Conservation (phyloP, 768 basidiomycete genomes). For the Austroboletus eburneus region DNA sequence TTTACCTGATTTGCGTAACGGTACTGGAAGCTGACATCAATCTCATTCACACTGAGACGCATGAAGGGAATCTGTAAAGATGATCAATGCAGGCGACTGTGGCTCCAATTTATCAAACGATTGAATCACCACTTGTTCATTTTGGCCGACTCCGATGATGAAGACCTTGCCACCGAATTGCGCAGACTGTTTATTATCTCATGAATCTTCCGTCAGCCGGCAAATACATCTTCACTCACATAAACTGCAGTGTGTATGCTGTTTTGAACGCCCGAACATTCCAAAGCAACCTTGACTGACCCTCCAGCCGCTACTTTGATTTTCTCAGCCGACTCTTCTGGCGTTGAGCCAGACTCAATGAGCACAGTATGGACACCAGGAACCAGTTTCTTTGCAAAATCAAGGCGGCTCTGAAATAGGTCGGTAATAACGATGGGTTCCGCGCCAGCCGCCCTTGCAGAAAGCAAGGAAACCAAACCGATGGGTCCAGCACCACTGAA, state of each 20-base stretch:
- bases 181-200: constrained; percentile 41
- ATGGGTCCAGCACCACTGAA: constrained; percentile 65
- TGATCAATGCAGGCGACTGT: neutral
- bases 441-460: constrained; percentile 64
- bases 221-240: constrained; percentile 31
- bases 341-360: constrained; percentile 42
- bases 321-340: constrained; percentile 48
- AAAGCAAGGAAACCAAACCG: constrained; percentile 56
- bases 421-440: constrained; percentile 70
- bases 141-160: constrained; percentile 66
- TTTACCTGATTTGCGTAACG: constrained; percentile 60
- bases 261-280: constrained; percentile 62
- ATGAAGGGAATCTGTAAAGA: constrained; percentile 59
- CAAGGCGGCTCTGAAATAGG: constrained; percentile 58
- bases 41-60: constrained; percentile 67
- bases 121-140: constrained; percentile 48
- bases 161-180: constrained; percentile 66
- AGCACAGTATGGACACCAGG: constrained; percentile 56
- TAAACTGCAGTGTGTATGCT: constrained; percentile 58
- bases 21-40: constrained; percentile 66
- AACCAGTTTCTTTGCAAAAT: constrained; percentile 60
- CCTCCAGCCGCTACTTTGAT: constrained; percentile 51
- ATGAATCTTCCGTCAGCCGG: neutral
- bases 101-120: neutral
- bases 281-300: constrained; percentile 49